A percentile compares a stretch with the other conserved stretches of the same genome.
These are phyloP conservation scores for Gonium pectorale DNA, from an alignment of 139 green algal species.

Conservation along the genomic window DNA sequence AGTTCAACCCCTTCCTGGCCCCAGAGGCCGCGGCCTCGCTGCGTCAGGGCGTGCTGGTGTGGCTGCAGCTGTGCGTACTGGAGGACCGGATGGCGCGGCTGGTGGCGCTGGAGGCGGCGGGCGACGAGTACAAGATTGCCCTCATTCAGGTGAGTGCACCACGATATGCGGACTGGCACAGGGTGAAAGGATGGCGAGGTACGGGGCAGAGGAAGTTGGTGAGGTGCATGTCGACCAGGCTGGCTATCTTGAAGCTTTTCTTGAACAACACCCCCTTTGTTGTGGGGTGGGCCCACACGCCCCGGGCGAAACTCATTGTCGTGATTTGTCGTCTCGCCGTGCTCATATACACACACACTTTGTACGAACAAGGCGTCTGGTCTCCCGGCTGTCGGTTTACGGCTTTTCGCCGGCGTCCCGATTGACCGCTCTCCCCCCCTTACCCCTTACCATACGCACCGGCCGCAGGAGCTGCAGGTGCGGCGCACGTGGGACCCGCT, in stretches of 20 bases:
- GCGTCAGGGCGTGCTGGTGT: conserved; percentile 40
- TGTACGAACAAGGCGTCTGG: too few relatives aligned
- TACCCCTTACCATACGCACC: not conserved
- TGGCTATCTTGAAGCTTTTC: too few relatives aligned
- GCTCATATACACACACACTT: too few relatives aligned
- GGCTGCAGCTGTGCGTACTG: conserved; percentile 76
- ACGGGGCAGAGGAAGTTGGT: too few relatives aligned
- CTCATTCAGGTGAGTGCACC: conserved; percentile 31
- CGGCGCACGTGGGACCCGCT: conserved; percentile 53
- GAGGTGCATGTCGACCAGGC: too few relatives aligned
- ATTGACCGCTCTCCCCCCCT: too few relatives aligned
- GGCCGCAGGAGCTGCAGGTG: conserved; percentile 60
- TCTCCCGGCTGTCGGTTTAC: not conserved
- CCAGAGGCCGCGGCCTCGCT: conserved; percentile 6
- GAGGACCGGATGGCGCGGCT: conserved; percentile 65
- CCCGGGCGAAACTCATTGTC: too few relatives aligned
- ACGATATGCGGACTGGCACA: too few relatives aligned
- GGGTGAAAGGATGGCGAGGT: too few relatives aligned
- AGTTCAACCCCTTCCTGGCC: conserved; percentile 61
- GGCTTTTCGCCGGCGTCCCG: not conserved
- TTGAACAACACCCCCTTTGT: too few relatives aligned
- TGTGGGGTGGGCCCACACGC: too few relatives aligned
- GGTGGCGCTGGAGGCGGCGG: conserved; percentile 31
- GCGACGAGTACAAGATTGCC: not conserved
- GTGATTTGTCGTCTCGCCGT: too few relatives aligned